Evolutionary conservation across 2,329 filamentous ascomycete genomes (phyloP).

Genomic region (Cercospora nicotianae): DNA sequence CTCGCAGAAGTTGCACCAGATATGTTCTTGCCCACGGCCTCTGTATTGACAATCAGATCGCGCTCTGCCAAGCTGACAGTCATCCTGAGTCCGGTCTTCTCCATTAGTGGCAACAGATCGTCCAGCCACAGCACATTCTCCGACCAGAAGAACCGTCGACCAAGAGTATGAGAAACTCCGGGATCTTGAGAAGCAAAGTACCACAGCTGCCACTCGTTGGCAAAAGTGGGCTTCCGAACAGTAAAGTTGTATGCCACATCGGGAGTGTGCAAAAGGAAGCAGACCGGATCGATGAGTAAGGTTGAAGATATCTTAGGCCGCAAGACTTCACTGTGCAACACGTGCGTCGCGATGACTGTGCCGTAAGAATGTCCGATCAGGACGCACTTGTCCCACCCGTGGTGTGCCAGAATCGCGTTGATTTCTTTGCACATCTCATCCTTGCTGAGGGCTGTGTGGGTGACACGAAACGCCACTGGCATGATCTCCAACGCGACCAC

Average conservation of each 20-base stretch:
- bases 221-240: slow-evolving; percentile 44
- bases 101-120: slow-evolving; percentile 50
- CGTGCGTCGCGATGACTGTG: slow-evolving; percentile 61
- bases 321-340: slow-evolving; percentile 54
- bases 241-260: slow-evolving; percentile 73
- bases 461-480: slow-evolving; percentile 64
- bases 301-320: slow-evolving; percentile 50
- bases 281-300: slow-evolving; percentile 63
- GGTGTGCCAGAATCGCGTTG: slow-evolving; percentile 55
- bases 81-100: slow-evolving; percentile 41
- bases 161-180: slow-evolving; percentile 63
- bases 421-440: slow-evolving; percentile 60
- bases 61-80: slow-evolving; percentile 60
- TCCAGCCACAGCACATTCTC: slow-evolving; percentile 71
- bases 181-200: slow-evolving; percentile 70
- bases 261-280: slow-evolving; percentile 66
- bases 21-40: slow-evolving; percentile 60
- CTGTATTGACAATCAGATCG: slow-evolving; percentile 66
- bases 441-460: slow-evolving; percentile 52
- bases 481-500: slow-evolving; percentile 66
- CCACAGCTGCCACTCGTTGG: slow-evolving; percentile 69
- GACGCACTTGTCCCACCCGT: slow-evolving; percentile 60
- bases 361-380: slow-evolving; percentile 64
- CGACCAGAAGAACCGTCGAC: slow-evolving; percentile 68
- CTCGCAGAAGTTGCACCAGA: slow-evolving; percentile 19